Evolutionary conservation across 2,329 filamentous ascomycete species (phyloP).

Genomic region (Bipolaris victoriae): DNA sequence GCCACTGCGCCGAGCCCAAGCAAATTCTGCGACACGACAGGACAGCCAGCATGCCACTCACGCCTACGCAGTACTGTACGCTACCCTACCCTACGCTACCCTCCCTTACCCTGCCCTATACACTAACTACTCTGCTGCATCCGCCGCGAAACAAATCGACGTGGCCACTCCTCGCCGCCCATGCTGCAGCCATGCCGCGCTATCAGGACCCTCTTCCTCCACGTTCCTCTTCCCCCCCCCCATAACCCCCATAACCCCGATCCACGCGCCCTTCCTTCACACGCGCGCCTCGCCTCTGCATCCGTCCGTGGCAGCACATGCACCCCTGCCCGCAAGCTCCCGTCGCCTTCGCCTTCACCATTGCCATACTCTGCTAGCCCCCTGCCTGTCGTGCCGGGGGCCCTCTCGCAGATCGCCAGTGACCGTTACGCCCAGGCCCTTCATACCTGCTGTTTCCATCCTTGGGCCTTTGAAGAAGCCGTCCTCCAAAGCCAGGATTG

Average conservation of each 20-base stretch:
- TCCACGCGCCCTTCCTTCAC: background rate
- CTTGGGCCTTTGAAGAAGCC: background rate
- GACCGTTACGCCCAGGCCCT: conserved; percentile 1
- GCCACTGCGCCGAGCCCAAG: conserved; percentile 25
- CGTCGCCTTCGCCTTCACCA: background rate
- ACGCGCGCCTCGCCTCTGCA: conserved; percentile 5
- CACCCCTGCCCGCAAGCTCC: background rate
- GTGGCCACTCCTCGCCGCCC: conserved; percentile 1
- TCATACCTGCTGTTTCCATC: too few relatives aligned
- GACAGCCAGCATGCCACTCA: background rate
- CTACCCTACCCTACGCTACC: background rate
- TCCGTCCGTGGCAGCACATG: conserved; percentile 1
- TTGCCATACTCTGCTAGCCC: background rate
- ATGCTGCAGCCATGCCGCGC: conserved; percentile 6
- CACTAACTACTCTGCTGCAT: background rate
- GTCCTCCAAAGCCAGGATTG: background rate
- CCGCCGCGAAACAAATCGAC: background rate
- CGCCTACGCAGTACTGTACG: background rate
- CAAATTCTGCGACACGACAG: conserved; percentile 6
- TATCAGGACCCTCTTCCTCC: background rate
- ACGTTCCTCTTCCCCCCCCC: background rate
- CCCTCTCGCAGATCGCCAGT: conserved; percentile 5
- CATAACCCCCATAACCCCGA: background rate
- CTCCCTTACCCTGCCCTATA: background rate
- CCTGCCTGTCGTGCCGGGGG: background rate